phyloP scores from a whole-genome alignment of 1,284 basidiomycete species.

The Trichosporon ovoides region DNA sequence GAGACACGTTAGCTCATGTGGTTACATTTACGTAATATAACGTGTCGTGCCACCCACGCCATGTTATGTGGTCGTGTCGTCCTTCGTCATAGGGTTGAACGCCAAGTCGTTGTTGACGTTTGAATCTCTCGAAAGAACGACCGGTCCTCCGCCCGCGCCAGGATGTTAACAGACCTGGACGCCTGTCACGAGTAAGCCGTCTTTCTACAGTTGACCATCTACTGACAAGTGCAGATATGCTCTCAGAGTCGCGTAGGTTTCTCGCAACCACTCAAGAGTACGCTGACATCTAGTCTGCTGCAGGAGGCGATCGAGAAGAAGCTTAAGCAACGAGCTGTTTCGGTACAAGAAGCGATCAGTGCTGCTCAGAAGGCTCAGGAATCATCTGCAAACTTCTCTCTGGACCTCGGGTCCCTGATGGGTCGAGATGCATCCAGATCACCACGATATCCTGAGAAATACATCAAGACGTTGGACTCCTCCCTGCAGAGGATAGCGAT shows the following conservation, averaged over 20 bases:
- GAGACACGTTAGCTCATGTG: no score
- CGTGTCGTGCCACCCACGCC: background rate
- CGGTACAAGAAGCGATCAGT: slow-evolving; percentile 5
- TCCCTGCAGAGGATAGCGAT: slow-evolving; percentile 84
- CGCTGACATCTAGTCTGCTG: slow-evolving; percentile 24
- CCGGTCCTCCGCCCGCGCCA: background rate
- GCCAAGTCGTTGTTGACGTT: background rate
- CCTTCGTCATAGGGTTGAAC: background rate
- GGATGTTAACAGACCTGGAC: background rate
- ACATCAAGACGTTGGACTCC: slow-evolving; percentile 78
- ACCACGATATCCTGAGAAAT: slow-evolving; percentile 85
- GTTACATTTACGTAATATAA: background rate
- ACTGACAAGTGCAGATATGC: slow-evolving; percentile 25
- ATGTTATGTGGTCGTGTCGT: background rate
- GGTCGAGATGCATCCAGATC: slow-evolving; percentile 54
- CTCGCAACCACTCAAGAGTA: background rate
- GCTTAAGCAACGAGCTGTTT: background rate
- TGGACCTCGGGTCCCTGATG: slow-evolving; percentile 36
- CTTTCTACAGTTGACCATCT: background rate
- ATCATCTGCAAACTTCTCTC: slow-evolving; percentile 26
- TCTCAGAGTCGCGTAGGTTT: slow-evolving; percentile 32
- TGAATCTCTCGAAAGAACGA: background rate
- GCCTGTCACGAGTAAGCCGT: background rate
- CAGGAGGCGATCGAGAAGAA: slow-evolving; percentile 26
- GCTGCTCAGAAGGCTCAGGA: slow-evolving; percentile 14